A percentile compares a stretch with the other conserved stretches of the same genome.
phyloP scores from a whole-genome alignment of 768 basidiomycete species.

The Lanmaoa pseudosensibilis region DNA sequence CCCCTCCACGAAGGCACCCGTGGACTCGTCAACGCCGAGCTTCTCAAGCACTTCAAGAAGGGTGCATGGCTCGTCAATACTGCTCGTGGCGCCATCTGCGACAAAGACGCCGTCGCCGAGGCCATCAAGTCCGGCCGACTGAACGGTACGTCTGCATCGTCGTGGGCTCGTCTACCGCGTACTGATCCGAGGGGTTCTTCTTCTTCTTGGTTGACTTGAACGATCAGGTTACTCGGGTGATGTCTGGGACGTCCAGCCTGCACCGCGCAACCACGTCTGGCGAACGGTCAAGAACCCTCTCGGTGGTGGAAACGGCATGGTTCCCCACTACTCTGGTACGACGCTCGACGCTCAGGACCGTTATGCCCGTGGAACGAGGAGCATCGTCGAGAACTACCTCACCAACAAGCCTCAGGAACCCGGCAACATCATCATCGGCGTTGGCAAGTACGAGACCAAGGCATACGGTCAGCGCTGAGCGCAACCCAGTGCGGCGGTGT shows the following conservation, averaged over 20 bases:
- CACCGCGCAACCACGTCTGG: conserved; percentile 85
- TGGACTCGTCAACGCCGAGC: conserved; percentile 78
- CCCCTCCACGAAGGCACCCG: conserved; percentile 84
- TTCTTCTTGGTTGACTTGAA: neutral
- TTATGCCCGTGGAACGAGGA: conserved; percentile 72
- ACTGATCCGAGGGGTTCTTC: neutral
- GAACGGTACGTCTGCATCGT: conserved; percentile 39
- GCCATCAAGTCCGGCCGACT: conserved; percentile 79
- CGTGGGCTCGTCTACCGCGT: neutral
- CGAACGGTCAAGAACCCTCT: conserved; percentile 78
- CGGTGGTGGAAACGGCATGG: conserved; percentile 88
- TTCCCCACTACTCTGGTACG: conserved; percentile 84
- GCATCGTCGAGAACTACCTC: conserved; percentile 73
- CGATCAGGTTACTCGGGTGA: conserved; percentile 45
- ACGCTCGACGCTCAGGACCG: conserved; percentile 88
- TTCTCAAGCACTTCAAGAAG: conserved; percentile 87
- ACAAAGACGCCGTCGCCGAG: conserved; percentile 74
- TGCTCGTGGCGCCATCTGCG: conserved; percentile 88
- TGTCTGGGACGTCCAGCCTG: conserved; percentile 88
- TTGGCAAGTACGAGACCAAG: conserved; percentile 54
- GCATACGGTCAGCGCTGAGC: conserved; percentile 38
- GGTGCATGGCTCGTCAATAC: conserved; percentile 94
- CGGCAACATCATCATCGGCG: conserved; percentile 77
- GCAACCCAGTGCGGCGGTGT: neutral
- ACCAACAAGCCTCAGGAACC: conserved; percentile 64